Conservation (phyloP, 805 yeast species). For the Hanseniaspora nectarophila region DNA sequence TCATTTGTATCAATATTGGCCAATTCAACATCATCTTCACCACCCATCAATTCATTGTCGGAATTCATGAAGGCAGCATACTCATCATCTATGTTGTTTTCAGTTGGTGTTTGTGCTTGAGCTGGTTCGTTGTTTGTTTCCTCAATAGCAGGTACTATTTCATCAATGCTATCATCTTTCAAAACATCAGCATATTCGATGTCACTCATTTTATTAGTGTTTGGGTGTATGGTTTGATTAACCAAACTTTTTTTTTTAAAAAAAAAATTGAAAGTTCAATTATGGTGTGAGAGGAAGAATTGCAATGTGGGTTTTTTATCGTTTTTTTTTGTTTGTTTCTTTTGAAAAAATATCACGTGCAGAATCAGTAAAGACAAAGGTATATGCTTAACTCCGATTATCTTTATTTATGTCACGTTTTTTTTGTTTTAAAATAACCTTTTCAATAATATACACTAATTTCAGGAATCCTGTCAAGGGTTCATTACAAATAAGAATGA, state of each 20-base stretch:
- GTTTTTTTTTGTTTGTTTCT: no score
- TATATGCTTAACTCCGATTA: no score
- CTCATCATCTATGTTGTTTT: neutral
- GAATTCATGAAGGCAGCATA: conserved; percentile 13
- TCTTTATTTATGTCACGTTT: no score
- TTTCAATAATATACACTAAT: no score
- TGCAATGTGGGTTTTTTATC: no score
- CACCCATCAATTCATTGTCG: neutral
- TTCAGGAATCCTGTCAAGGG: no score
- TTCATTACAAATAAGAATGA: no score
- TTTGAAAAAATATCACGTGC: no score
- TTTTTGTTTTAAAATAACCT: no score
- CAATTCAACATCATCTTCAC: conserved; percentile 1
- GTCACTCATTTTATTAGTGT: neutral
- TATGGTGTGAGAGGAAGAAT: no score
- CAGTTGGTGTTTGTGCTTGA: neutral
- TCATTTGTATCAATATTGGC: conserved; percentile 17
- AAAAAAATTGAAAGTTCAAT: neutral
- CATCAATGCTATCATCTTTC: neutral
- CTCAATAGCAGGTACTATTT: neutral
- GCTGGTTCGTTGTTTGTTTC: neutral
- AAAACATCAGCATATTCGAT: neutral
- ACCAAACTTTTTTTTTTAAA: no score
- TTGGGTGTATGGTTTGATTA: neutral
- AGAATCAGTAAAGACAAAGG: no score